A percentile compares a stretch with the other conserved stretches of the same genome.
These are phyloP conservation scores for Jamesozyma rosinii DNA, from an alignment of 805 yeast genomes.

Conservation along the genomic window DNA sequence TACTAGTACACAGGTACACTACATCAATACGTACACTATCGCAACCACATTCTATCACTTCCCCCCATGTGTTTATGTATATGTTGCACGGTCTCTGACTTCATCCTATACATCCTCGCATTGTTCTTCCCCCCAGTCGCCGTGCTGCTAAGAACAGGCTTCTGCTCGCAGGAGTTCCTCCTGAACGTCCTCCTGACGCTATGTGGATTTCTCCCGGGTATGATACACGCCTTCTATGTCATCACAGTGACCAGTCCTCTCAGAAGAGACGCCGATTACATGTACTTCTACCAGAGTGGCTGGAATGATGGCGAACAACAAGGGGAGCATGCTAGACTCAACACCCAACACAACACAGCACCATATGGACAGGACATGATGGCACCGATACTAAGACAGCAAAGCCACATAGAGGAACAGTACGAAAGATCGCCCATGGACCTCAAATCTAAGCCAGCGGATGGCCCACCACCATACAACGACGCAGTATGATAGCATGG, in stretches of 20 bases:
- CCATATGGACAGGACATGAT: not conserved
- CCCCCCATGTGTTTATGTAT: slow-evolving; percentile 18
- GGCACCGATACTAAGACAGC: not conserved
- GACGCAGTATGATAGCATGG: too few relatives aligned
- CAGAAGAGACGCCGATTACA: slow-evolving; percentile 18
- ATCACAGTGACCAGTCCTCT: slow-evolving; percentile 31
- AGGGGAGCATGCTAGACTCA: not conserved
- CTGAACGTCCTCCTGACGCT: slow-evolving; percentile 58
- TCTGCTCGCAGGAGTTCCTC: slow-evolving; percentile 45
- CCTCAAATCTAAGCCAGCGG: not conserved
- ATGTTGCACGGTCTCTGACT: slow-evolving; percentile 36
- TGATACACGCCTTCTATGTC: slow-evolving; percentile 51
- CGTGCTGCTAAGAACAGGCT: slow-evolving; percentile 56
- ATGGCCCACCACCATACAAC: not conserved
- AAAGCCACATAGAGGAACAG: not conserved
- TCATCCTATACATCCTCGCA: slow-evolving; percentile 50
- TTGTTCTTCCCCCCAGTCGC: slow-evolving; percentile 69
- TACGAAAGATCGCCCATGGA: not conserved
- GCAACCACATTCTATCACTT: too few relatives aligned
- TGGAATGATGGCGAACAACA: slow-evolving; percentile 25
- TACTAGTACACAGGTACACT: too few relatives aligned
- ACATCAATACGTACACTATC: too few relatives aligned
- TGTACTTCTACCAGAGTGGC: slow-evolving; percentile 26
- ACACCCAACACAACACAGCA: slow-evolving; percentile 1
- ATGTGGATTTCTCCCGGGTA: slow-evolving; percentile 71